These are phyloP conservation scores for Ascochyta clinopodiicola DNA, from an alignment of 2,329 filamentous ascomycete species.

Conservation along the genomic window DNA sequence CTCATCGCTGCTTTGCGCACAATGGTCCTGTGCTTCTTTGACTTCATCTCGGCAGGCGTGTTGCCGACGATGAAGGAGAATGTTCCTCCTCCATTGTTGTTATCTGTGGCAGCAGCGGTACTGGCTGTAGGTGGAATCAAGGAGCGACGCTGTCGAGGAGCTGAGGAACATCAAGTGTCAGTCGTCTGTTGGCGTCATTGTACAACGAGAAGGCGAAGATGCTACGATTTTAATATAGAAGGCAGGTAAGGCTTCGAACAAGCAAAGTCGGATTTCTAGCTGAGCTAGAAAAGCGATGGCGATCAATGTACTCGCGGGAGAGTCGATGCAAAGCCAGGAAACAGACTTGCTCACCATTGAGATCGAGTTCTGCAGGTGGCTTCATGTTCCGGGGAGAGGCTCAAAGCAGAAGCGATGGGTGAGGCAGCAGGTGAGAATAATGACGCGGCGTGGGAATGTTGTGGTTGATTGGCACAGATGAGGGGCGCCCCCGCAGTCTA, in stretches of 20 bases:
- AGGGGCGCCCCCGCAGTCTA: constrained; percentile 36
- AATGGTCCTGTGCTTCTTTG: constrained; percentile 39
- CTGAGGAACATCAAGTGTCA: not conserved
- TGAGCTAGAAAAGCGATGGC: not conserved
- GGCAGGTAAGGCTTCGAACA: not conserved
- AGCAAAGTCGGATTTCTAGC: not conserved
- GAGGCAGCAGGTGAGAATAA: constrained; percentile 33
- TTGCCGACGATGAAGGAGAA: constrained; percentile 45
- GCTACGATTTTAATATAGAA: not conserved
- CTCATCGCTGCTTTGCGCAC: constrained; percentile 48
- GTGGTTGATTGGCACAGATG: constrained; percentile 26
- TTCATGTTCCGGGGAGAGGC: constrained; percentile 33
- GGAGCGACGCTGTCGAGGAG: constrained; percentile 13
- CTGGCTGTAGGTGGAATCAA: constrained; percentile 22
- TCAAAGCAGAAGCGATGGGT: constrained; percentile 28
- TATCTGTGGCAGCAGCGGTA: constrained; percentile 8
- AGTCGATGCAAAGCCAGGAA: constrained; percentile 3
- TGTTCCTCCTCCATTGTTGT: constrained; percentile 7
- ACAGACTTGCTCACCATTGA: constrained; percentile 31
- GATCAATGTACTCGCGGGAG: not conserved
- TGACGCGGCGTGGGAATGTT: constrained; percentile 19
- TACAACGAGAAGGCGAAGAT: not conserved
- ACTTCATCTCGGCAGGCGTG: constrained; percentile 41
- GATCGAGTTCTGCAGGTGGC: constrained; percentile 21
- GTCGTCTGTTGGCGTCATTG: not conserved